Evolutionary conservation across 108 stramenopile species (phyloP), one percentile per base, ranked within the genome.

Genomic region (Aurantiochytrium sp.): DNA sequence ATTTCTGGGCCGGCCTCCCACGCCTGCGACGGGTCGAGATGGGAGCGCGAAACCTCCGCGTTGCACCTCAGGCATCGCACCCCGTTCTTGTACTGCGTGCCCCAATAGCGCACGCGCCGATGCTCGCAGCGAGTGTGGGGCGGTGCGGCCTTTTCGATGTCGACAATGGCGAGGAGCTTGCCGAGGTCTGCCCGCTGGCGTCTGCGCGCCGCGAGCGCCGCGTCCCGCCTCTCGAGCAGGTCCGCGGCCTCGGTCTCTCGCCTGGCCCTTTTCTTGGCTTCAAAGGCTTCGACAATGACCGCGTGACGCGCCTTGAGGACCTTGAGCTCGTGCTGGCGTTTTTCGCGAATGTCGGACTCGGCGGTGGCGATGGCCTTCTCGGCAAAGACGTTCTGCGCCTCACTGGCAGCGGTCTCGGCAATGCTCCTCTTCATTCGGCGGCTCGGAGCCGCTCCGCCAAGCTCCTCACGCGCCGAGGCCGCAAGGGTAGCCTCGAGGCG

Each of bases 51-150:
- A 1, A 81, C 27, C 2, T 81, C 73, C 10, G 3, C 45, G 1
- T 81, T 41, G 45, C 73, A 81, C 10, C 42, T 6, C 2, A 81
- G 73, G 45, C 73, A 81, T 1, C 73, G 73, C 6, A 81, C 30
- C 0, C 73, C 73, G 45, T 81, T 41, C 73, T 81, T 41, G 2
- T 81, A 81, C 45, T 81, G 73, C 45, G 73, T 1, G 0, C 73
- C 73, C 73, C 73, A 81, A 30, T 81, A 48, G 73, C 73, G 73
- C 12, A 81, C 73, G 12, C 73, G 73, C 0, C 73, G 73, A 2
- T 81, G 73, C 39, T 81, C 73, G 73, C 73, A 81, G 10, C 73
- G 73, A 1, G n/a, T 48, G 0, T 6, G 12, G 6, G 73, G 73
- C 6, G 73, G 73, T 19, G 32, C 6, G 2, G 42, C 39, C 42